Percentiles rank a stretch among this genome's conserved stretches.
phyloP scores from a whole-genome alignment of 2,329 filamentous ascomycete genomes.

The Talaromyces islandicus region DNA sequence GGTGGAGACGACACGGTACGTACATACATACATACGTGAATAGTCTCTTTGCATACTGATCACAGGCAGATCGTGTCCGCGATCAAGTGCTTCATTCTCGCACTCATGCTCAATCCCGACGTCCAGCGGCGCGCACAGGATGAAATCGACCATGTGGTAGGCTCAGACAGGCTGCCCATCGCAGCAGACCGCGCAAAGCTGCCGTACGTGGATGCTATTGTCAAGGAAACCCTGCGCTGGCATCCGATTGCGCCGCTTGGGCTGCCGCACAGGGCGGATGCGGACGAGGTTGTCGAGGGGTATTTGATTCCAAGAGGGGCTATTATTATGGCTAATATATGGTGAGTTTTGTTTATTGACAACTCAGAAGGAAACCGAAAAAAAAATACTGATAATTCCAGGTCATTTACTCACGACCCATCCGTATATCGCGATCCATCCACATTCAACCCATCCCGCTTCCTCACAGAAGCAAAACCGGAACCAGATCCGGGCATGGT shows the following conservation, averaged over 20 bases:
- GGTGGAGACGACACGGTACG: constrained; percentile 38
- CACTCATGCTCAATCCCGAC: neutral
- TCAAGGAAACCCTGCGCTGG: constrained; percentile 25
- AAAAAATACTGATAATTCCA: neutral
- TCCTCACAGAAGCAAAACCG: neutral
- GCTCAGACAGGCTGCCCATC: neutral
- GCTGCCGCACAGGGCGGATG: constrained; percentile 14
- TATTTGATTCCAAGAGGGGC: constrained; percentile 23
- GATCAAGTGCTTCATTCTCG: neutral
- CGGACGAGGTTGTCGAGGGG: constrained; percentile 14
- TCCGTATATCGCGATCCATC: neutral
- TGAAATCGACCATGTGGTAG: neutral
- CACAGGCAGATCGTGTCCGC: neutral
- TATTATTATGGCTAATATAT: constrained; percentile 20
- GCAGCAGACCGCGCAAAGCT: neutral
- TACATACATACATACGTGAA: neutral
- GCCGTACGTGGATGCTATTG: constrained; percentile 20
- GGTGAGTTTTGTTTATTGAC: neutral
- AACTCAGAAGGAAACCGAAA: neutral
- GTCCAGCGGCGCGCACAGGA: neutral
- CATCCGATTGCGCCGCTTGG: constrained; percentile 17
- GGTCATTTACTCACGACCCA: neutral
- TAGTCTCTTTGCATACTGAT: neutral
- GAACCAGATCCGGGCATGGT: neutral
- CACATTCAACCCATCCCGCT: constrained; percentile 4